Evolutionary conservation across 129 eudicot species (phyloP), one percentile per base, ranked within the genome.

Genomic region (Chrysanthemum seticuspe): DNA sequence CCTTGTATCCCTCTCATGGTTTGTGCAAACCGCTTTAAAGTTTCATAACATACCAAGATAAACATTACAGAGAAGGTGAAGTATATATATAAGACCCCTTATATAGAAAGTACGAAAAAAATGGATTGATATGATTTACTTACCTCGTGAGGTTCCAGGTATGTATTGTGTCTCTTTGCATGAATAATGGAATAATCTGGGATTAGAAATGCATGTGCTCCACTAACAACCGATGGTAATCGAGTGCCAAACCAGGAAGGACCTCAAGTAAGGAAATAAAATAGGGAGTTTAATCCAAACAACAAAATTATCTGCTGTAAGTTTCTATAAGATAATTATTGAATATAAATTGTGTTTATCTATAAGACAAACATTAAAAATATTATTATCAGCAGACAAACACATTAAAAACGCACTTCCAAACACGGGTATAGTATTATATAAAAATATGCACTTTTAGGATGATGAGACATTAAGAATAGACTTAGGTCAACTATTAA

Each of bases 1-100:
- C 98, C 98, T 74, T 93, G 96, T 62, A 87, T 85, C 3, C 85
- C 90, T 75, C 90, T 78, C 90, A 93, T 92, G 23, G 90, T 93
- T 48, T 81, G 76, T 18, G 68, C 78, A 81, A 93, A 93, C 65
- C 90, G 84, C 96, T 93, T 82, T 14, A 54, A 50, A 64, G 21
- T 68, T 54, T 1, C 65, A 44, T 49, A 61, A 54, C 45, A 25
- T 8, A 50, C 47, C 65, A 61, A 19, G 44, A 15, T 45, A 34
- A 74, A 53, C 44, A 67, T 44, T 56, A 66, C 51, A 31, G 5
- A 2, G 63, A 53, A 25, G 7, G 13, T 6, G 40, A 68, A 68
- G 15, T 31, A 21, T 19, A 12, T 31, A 21, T 19, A 6, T 40
- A 44, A 58, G 10, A 5, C 1, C 10, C 9, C 2, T 40, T 13